Evolutionary conservation across 75 land plant species (phyloP).

Genomic region (Ceratopteris richardii): DNA sequence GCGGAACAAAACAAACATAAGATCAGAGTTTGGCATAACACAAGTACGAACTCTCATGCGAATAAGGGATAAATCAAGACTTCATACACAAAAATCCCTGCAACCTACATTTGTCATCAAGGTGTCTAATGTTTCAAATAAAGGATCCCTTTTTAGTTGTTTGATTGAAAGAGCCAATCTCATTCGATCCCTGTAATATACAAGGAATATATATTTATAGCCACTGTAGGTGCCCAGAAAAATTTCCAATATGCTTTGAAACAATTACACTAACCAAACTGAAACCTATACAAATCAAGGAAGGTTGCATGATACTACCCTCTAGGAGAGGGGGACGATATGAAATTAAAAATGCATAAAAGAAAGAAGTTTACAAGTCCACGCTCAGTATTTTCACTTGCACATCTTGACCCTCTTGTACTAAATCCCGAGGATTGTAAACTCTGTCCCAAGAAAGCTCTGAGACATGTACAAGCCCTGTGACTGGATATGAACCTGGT

Average conservation of each 20-base stretch:
- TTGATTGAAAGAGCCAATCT: slow-evolving; percentile 79
- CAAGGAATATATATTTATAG: too few relatives aligned
- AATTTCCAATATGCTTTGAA: too few relatives aligned
- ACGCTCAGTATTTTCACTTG: slow-evolving; percentile 69
- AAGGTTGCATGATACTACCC: too few relatives aligned
- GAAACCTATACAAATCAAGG: too few relatives aligned
- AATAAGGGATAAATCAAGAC: slow-evolving; percentile 1
- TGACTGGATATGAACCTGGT: slow-evolving; percentile 58
- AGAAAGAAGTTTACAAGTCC: slow-evolving; percentile 38
- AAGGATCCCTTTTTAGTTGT: slow-evolving; percentile 84
- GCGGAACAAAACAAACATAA: too few relatives aligned
- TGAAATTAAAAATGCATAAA: neutral
- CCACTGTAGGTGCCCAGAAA: too few relatives aligned
- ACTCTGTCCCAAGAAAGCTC: slow-evolving; percentile 95
- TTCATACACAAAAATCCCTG: too few relatives aligned
- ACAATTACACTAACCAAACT: too few relatives aligned
- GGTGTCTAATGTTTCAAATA: slow-evolving; percentile 85
- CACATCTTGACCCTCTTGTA: slow-evolving; percentile 67
- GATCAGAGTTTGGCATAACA: too few relatives aligned
- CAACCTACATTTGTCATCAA: slow-evolving; percentile 56
- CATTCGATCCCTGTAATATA: slow-evolving; percentile 42
- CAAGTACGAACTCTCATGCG: too few relatives aligned
- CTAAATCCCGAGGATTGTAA: slow-evolving; percentile 59
- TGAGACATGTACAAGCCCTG: slow-evolving; percentile 83
- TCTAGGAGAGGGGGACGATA: too few relatives aligned